phyloP scores from a whole-genome alignment of 2,329 filamentous ascomycete species.

The Knufia petricola region DNA sequence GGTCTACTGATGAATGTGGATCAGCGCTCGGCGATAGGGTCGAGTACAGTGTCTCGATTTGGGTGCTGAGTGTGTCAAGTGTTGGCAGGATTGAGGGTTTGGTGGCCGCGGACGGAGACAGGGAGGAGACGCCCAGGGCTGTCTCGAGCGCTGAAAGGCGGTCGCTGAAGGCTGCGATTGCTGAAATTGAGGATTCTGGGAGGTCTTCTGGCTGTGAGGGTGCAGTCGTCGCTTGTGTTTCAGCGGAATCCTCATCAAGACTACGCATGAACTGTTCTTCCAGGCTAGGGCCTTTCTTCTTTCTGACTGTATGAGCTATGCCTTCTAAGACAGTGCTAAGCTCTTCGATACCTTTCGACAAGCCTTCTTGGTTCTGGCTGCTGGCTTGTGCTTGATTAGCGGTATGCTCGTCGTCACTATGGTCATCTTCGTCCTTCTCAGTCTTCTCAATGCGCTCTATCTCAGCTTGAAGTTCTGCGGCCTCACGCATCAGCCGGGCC shows the following conservation, averaged over 20 bases:
- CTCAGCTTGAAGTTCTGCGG: constrained; percentile 59
- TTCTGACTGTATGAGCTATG: constrained; percentile 31
- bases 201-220: constrained; percentile 15
- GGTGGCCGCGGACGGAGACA: constrained; percentile 39
- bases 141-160: constrained; percentile 71
- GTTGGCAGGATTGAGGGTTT: constrained; percentile 67
- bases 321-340: constrained; percentile 64
- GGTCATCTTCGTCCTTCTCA: constrained; percentile 28
- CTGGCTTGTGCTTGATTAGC: constrained; percentile 28
- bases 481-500: constrained; percentile 70
- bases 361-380: constrained; percentile 29
- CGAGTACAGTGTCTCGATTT: constrained; percentile 61
- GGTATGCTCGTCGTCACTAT: constrained; percentile 29
- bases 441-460: constrained; percentile 33
- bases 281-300: constrained; percentile 8
- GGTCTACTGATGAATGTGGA: constrained; percentile 22
- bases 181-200: constrained; percentile 55
- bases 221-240: constrained; percentile 8
- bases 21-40: constrained; percentile 30
- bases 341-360: constrained; percentile 52
- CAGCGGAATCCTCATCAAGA: constrained; percentile 9
- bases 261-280: constrained; percentile 18
- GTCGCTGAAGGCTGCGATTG: constrained; percentile 74
- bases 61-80: constrained; percentile 68
- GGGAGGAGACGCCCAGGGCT: constrained; percentile 64